Evolutionary conservation across 208 protist genomes (phyloP), one percentile per base, ranked within the genome.

Genomic region (Trypanosoma cruzi): DNA sequence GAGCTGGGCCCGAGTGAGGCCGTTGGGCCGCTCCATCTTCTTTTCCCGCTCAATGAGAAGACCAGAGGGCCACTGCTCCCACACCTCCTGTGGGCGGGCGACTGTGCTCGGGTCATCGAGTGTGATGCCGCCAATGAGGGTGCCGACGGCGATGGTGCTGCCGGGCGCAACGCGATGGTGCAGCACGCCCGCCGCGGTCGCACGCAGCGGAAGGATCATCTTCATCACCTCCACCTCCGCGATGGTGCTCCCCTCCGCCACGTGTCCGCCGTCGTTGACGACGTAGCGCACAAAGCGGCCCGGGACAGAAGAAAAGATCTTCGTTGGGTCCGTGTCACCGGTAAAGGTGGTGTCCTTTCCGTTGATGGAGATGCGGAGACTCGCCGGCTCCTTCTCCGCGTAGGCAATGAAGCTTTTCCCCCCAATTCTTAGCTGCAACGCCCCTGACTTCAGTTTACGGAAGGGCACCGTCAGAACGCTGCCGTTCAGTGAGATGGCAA

Each of bases 161-260:
- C 98, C 97, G n/a, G 93, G 68, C 10, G 85, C 53, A 28, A 89
- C 84, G 31, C 76, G 73, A 57, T 92, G 88, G 53, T 94, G 78
- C 46, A 98, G 50, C 40, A 71, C 74, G 64, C 98, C 98, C 3
- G 82, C 76, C 0, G 93, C 88, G 49, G 80, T 79, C 7, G 85
- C 85, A 13, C 89, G 79, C 11, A 99, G 62, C 24, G 96, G 90
- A 72, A 99, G 86, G 73, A 98, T 94, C 98, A 99, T 99, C 84
- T 99, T 99, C 98, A 99, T 99, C n/a, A 99, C 97, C 75, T 99
- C 98, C 46, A 98, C 85, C 77, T 99, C 97, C 16, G 96, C 97
- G 68, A 95, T 98, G 22, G 97, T 83, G 53, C 82, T 73, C 52
- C 84, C 88, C 56, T 90, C 88, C 53, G 79, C 82, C 28, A 99